Percentiles rank a stretch among this genome's conserved stretches.
phyloP scores from a whole-genome alignment of 148 eudicot species.

The Vaccinium myrtillus region DNA sequence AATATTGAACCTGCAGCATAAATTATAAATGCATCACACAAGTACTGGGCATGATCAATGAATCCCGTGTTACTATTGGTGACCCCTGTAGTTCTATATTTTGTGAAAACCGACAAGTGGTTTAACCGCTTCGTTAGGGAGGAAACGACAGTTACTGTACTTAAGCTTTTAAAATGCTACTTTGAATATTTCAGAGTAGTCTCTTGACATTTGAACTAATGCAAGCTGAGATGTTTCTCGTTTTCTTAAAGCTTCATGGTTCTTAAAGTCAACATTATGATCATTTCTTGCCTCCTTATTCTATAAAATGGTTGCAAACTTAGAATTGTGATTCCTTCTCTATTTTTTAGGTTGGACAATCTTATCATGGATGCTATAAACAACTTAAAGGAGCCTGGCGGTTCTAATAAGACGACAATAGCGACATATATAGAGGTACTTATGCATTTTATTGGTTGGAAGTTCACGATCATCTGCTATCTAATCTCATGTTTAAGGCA shows the following conservation, averaged over 20 bases:
- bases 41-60: neutral
- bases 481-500: neutral
- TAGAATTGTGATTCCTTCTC: conserved; percentile 2
- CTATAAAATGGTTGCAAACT: neutral
- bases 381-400: conserved; percentile 91
- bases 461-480: conserved; percentile 1
- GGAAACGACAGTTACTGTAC: neutral
- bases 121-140: neutral
- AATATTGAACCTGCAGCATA: neutral
- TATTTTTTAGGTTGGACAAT: conserved; percentile 73
- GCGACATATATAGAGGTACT: conserved; percentile 91
- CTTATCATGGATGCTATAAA: conserved; percentile 90
- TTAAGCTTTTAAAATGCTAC: neutral
- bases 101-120: neutral
- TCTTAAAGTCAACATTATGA: neutral
- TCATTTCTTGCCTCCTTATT: neutral
- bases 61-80: neutral
- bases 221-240: conserved; percentile 7
- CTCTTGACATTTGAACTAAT: neutral
- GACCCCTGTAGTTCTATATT: neutral
- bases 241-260: neutral
- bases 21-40: neutral
- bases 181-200: neutral
- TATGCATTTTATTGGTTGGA: conserved; percentile 12
- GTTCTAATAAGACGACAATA: conserved; percentile 85